Conservation (phyloP, 306 rosid species). For the Rosa lucieae region DNA sequence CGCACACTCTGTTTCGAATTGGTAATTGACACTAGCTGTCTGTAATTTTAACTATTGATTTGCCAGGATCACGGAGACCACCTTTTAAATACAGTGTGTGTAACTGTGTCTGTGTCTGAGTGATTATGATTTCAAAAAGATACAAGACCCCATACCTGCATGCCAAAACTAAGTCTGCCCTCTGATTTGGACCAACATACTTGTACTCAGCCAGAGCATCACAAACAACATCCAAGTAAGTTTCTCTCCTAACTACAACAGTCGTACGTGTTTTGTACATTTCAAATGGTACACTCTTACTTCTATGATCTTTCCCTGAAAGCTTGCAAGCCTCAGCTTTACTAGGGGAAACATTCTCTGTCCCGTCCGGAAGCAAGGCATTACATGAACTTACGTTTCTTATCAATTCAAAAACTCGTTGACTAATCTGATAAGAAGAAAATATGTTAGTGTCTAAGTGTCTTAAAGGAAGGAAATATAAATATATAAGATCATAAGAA, state of each 20-base stretch:
- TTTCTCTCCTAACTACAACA: conserved; percentile 58
- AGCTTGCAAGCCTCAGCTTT: conserved; percentile 35
- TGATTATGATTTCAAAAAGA: conserved; percentile 13
- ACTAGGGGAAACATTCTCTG: conserved; percentile 17
- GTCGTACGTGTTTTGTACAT: conserved; percentile 80
- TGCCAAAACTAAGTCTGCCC: conserved; percentile 76
- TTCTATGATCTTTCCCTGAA: conserved; percentile 39
- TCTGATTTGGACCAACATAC: conserved; percentile 90
- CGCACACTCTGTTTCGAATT: no score
- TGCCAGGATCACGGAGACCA: background rate
- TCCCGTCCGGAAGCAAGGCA: conserved; percentile 43
- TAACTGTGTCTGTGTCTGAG: background rate
- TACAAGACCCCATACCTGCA: conserved; percentile 63
- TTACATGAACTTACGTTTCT: conserved; percentile 41
- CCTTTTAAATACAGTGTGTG: background rate
- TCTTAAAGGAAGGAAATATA: background rate
- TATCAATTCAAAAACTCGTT: conserved; percentile 69
- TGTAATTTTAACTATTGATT: no score
- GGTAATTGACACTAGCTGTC: no score
- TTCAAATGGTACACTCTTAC: conserved; percentile 65
- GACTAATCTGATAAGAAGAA: conserved; percentile 72
- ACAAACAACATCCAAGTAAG: conserved; percentile 73
- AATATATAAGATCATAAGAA: background rate
- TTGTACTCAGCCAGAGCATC: conserved; percentile 81
- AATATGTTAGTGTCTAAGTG: conserved; percentile 12